Percentiles rank a stretch among this genome's conserved stretches.
Conservation (phyloP, 306 rosid genomes). For the Trifolium dubium region DNA sequence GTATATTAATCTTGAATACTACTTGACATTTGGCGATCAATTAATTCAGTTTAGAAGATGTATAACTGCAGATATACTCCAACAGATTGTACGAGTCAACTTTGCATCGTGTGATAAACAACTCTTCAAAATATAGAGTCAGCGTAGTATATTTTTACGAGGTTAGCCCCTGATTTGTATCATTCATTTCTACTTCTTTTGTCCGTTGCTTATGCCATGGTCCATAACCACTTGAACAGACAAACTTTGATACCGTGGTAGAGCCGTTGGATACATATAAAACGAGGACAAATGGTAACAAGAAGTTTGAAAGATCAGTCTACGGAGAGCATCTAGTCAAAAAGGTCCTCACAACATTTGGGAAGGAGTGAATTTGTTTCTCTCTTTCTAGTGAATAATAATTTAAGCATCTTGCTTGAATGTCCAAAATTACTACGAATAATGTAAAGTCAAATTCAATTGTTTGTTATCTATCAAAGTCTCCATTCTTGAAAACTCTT, state of each 20-base stretch:
- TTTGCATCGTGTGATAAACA: slow-evolving; percentile 80
- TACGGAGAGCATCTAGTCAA: slow-evolving; percentile 83
- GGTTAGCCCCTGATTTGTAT: slow-evolving; percentile 49
- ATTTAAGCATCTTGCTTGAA: not conserved
- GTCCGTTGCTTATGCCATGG: slow-evolving; percentile 1
- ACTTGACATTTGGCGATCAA: not conserved
- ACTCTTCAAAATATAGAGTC: slow-evolving; percentile 68
- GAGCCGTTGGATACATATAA: slow-evolving; percentile 73
- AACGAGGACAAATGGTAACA: slow-evolving; percentile 57
- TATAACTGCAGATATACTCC: slow-evolving; percentile 73
- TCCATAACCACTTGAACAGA: slow-evolving; percentile 53
- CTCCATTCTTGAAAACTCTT: not conserved
- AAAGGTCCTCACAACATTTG: slow-evolving; percentile 73
- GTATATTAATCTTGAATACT: slow-evolving; percentile 44
- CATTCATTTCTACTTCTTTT: slow-evolving; percentile 4
- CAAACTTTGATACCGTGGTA: slow-evolving; percentile 81
- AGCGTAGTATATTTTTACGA: slow-evolving; percentile 83
- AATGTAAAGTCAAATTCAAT: not conserved
- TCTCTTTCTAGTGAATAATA: slow-evolving; percentile 5
- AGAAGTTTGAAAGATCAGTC: slow-evolving; percentile 63
- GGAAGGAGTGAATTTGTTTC: slow-evolving; percentile 20
- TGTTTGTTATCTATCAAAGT: not conserved
- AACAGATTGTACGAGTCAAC: slow-evolving; percentile 88
- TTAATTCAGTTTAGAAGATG: slow-evolving; percentile 18
- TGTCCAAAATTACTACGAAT: not conserved